Evolutionary conservation across 2,329 filamentous ascomycete species (phyloP).

Genomic region (Colletotrichum truncatum): DNA sequence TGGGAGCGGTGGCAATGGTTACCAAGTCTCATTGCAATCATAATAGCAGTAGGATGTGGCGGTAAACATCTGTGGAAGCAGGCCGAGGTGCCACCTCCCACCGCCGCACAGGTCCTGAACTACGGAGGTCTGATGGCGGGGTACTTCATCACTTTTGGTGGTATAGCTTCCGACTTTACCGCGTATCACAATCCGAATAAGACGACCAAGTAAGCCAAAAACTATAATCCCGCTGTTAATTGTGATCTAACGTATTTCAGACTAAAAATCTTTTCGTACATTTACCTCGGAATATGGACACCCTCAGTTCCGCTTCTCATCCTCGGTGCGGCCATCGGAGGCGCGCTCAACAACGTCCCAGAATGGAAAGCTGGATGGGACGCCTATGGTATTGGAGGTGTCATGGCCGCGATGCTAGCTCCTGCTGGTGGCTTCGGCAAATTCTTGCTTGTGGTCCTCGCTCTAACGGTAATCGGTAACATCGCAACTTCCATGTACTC

Average conservation of each 20-base stretch:
- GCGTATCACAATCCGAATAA: constrained; percentile 59
- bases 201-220: constrained; percentile 49
- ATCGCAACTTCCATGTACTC: constrained; percentile 49
- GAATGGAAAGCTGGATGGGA: constrained; percentile 41
- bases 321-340: constrained; percentile 51
- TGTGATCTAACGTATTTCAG: constrained; percentile 30
- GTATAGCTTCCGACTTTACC: constrained; percentile 65
- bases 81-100: constrained; percentile 46
- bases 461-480: constrained; percentile 48
- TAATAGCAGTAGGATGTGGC: constrained; percentile 63
- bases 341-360: constrained; percentile 40
- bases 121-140: constrained; percentile 58
- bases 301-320: constrained; percentile 41
- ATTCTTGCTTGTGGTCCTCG: constrained; percentile 46
- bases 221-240: neutral
- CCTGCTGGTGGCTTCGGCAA: constrained; percentile 45
- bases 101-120: constrained; percentile 48
- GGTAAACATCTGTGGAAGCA: constrained; percentile 59
- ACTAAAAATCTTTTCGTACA: constrained; percentile 54
- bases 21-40: constrained; percentile 59
- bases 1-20: constrained; percentile 68
- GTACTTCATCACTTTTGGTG: constrained; percentile 65
- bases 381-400: constrained; percentile 41
- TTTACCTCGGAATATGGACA: constrained; percentile 59
- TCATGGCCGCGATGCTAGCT: constrained; percentile 41